A percentile compares a stretch with the other conserved stretches of the same genome.
phyloP scores from a whole-genome alignment of 306 rosid genomes.

The Coriaria nepalensis region DNA sequence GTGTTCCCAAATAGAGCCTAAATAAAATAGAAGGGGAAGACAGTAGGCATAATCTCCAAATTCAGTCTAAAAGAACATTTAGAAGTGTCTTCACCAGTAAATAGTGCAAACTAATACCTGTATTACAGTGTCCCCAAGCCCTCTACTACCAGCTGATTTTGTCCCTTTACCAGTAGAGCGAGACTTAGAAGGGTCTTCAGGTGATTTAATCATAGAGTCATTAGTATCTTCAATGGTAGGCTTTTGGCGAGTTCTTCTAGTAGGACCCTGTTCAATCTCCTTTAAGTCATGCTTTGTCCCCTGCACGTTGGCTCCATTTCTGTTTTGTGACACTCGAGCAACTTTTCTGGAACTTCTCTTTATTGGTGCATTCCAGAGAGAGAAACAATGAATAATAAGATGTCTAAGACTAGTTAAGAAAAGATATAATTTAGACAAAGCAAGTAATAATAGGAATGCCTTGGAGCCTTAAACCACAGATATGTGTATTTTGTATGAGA shows the following conservation, averaged over 20 bases:
- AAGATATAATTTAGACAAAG: too few species aligned
- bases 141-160: conserved; percentile 35
- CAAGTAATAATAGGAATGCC: too few species aligned
- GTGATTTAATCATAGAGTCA: conserved; percentile 27
- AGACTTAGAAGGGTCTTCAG: conserved; percentile 25
- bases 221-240: conserved; percentile 27
- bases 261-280: conserved; percentile 20
- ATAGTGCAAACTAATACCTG: conserved; percentile 42
- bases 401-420: background rate
- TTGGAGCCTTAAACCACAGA: too few species aligned
- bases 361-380: conserved; percentile 15
- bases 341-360: conserved; percentile 7
- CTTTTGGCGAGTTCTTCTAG: conserved; percentile 23
- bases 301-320: conserved; percentile 27
- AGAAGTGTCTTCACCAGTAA: background rate
- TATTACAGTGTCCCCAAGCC: conserved; percentile 54
- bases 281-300: conserved; percentile 12
- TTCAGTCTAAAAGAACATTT: background rate
- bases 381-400: conserved; percentile 6
- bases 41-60: too few species aligned
- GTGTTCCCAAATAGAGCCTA: too few species aligned
- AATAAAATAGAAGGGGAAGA: too few species aligned
- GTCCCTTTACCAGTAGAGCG: conserved; percentile 29
- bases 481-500: too few species aligned
- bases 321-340: conserved; percentile 23